These are phyloP conservation scores for Paraconiothyrium brasiliense DNA, from an alignment of 2,329 filamentous ascomycete species.

Conservation along the genomic window DNA sequence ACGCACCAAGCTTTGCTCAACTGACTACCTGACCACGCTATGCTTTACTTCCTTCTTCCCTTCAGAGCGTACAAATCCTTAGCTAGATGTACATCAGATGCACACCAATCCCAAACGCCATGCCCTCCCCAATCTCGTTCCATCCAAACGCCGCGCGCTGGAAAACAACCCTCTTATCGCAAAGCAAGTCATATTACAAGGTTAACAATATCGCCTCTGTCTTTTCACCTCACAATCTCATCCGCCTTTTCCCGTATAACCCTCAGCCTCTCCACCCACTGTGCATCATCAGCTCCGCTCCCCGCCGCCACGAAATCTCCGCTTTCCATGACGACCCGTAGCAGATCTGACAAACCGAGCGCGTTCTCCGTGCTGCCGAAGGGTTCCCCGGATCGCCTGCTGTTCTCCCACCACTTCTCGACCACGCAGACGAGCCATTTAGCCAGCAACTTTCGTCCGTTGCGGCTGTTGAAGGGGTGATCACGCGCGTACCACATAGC, in stretches of 20 bases:
- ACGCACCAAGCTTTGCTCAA: background rate
- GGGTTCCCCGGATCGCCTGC: slow-evolving; percentile 61
- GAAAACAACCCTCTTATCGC: slow-evolving; percentile 25
- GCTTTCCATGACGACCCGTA: slow-evolving; percentile 55
- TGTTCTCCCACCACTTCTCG: slow-evolving; percentile 68
- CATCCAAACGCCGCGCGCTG: slow-evolving; percentile 37
- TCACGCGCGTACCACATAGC: slow-evolving; percentile 74
- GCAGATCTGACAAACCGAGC: slow-evolving; percentile 49
- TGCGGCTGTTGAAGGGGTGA: slow-evolving; percentile 67
- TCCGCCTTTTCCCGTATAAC: slow-evolving; percentile 39
- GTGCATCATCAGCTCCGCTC: slow-evolving; percentile 47
- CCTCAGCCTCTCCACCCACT: slow-evolving; percentile 43
- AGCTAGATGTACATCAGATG: slow-evolving; percentile 10
- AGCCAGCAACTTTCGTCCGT: slow-evolving; percentile 65
- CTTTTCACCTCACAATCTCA: slow-evolving; percentile 37
- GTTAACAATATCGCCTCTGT: slow-evolving; percentile 4
- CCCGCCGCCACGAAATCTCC: slow-evolving; percentile 48
- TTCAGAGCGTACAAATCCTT: background rate
- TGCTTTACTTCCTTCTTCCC: background rate
- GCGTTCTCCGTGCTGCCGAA: slow-evolving; percentile 70
- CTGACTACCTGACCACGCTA: slow-evolving; percentile 3
- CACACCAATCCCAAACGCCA: slow-evolving; percentile 23
- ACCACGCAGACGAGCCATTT: slow-evolving; percentile 70
- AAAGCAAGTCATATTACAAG: slow-evolving; percentile 3
- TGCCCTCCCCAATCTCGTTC: slow-evolving; percentile 27